Evolutionary conservation across 1,139 yeast species (phyloP).

Genomic region (Meyerozyma guilliermondii): DNA sequence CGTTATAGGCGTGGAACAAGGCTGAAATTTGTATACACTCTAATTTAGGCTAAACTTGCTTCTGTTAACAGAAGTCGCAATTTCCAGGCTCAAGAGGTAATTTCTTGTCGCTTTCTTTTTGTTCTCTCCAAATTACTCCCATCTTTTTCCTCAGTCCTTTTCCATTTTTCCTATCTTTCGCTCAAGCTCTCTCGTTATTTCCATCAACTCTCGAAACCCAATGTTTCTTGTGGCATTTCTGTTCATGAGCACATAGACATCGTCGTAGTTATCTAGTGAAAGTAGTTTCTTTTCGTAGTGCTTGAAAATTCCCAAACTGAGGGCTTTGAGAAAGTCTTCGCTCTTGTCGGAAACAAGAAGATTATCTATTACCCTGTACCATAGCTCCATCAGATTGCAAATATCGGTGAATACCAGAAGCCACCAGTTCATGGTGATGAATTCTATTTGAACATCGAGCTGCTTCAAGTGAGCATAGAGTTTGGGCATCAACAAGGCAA

Average conservation of each 20-base stretch:
- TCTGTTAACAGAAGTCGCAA: too few relatives aligned
- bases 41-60: too few relatives aligned
- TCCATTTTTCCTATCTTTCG: slow-evolving; percentile 8
- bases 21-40: too few relatives aligned
- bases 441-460: slow-evolving; percentile 42
- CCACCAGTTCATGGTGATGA: slow-evolving; percentile 58
- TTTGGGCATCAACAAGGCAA: slow-evolving; percentile 31
- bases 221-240: background rate
- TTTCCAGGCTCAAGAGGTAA: too few relatives aligned
- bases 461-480: slow-evolving; percentile 31
- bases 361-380: slow-evolving; percentile 51
- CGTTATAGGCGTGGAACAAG: too few relatives aligned
- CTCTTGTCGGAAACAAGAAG: slow-evolving; percentile 26
- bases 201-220: slow-evolving; percentile 10
- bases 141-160: too few relatives aligned
- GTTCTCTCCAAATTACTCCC: too few relatives aligned
- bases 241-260: slow-evolving; percentile 40
- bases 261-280: slow-evolving; percentile 25
- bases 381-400: slow-evolving; percentile 46
- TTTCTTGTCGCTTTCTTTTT: too few relatives aligned
- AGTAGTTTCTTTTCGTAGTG: slow-evolving; percentile 32
- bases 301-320: slow-evolving; percentile 39
- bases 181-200: slow-evolving; percentile 8
- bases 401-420: slow-evolving; percentile 47
- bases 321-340: slow-evolving; percentile 9